These are phyloP conservation scores for Termitomyces sp. DNA, from an alignment of 768 basidiomycete species.

Conservation along the genomic window DNA sequence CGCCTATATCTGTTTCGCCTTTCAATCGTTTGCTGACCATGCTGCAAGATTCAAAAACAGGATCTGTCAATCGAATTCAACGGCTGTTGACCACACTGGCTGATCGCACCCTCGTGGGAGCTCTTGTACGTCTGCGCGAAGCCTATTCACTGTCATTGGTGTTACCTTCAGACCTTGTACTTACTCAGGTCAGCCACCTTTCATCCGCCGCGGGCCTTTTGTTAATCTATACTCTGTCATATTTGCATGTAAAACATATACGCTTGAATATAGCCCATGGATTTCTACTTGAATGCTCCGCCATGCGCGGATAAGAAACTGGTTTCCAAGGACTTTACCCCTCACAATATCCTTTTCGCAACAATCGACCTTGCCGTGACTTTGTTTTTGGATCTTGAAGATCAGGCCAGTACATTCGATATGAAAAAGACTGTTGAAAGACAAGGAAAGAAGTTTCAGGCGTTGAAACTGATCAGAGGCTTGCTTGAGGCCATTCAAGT, in stretches of 20 bases:
- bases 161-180: conserved; percentile 33
- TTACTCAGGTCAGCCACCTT: conserved; percentile 39
- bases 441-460: conserved; percentile 14
- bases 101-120: conserved; percentile 13
- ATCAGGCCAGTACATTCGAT: conserved; percentile 5
- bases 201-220: conserved; percentile 14
- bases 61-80: conserved; percentile 6
- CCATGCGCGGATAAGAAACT: conserved; percentile 24
- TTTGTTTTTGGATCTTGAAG: conserved; percentile 32
- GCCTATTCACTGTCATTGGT: conserved; percentile 22
- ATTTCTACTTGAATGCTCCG: conserved; percentile 43
- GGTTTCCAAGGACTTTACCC: conserved; percentile 18
- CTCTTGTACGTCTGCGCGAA: conserved; percentile 17
- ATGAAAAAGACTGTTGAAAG: conserved; percentile 1
- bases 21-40: conserved; percentile 25
- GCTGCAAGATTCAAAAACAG: conserved; percentile 6
- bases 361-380: conserved; percentile 38
- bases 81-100: conserved; percentile 16
- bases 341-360: conserved; percentile 36
- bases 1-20: conserved; percentile 26
- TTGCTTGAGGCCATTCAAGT: conserved; percentile 16
- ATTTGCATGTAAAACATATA: conserved; percentile 14
- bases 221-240: conserved; percentile 19
- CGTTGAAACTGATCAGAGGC: conserved; percentile 8
- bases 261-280: conserved; percentile 41